Conservation (phyloP, 169 alveolate genomes). For the Theileria sp. region DNA sequence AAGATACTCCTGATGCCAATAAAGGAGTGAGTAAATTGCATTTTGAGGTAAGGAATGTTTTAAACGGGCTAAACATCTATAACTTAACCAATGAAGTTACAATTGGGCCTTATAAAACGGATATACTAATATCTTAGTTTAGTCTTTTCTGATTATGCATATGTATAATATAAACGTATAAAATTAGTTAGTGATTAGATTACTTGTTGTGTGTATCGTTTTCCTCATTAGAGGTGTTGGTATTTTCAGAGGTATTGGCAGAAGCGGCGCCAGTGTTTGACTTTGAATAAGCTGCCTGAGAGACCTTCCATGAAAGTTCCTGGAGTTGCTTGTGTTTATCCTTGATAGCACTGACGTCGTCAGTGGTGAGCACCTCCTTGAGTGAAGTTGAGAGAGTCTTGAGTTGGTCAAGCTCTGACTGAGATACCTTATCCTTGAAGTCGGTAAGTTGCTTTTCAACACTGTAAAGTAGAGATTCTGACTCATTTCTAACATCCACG, state of each 20-base stretch:
- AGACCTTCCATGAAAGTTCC: slow-evolving; percentile 91
- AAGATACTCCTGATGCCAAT: background rate
- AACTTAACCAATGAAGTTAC: background rate
- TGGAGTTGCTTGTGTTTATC: slow-evolving; percentile 83
- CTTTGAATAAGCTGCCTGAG: slow-evolving; percentile 81
- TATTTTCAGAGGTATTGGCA: slow-evolving; percentile 45
- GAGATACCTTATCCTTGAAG: slow-evolving; percentile 85
- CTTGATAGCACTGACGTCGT: slow-evolving; percentile 82
- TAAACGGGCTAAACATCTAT: background rate
- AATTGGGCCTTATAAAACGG: background rate
- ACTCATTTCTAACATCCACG: slow-evolving; percentile 92
- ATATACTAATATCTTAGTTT: background rate
- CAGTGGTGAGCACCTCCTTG: slow-evolving; percentile 77
- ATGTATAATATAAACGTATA: background rate
- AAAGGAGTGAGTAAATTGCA: background rate
- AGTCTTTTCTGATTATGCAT: background rate
- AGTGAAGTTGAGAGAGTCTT: slow-evolving; percentile 76
- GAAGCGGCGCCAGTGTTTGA: slow-evolving; percentile 18
- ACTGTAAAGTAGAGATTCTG: slow-evolving; percentile 87
- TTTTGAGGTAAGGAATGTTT: background rate
- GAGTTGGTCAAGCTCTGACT: slow-evolving; percentile 82
- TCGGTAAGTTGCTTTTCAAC: slow-evolving; percentile 87
- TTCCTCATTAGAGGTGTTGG: background rate
- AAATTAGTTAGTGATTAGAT: background rate
- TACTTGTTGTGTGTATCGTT: background rate